These are phyloP conservation scores for Trichophyton equinum DNA, from an alignment of 2,329 filamentous ascomycete genomes.

Conservation along the genomic window DNA sequence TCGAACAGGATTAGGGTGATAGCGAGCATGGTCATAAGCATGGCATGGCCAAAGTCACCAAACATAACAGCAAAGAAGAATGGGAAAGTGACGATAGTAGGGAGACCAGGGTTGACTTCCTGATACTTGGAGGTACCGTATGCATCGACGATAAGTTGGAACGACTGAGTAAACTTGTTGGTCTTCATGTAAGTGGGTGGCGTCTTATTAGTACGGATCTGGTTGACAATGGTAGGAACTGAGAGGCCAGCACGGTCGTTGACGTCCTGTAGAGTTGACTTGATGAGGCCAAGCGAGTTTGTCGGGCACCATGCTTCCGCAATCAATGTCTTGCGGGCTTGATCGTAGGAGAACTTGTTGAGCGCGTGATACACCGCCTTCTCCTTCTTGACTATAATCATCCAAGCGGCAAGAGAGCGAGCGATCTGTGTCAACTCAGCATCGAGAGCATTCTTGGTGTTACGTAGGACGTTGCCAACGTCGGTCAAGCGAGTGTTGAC, in stretches of 20 bases:
- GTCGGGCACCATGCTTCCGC: constrained; percentile 96
- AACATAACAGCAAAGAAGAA: constrained; percentile 99
- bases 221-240: constrained; percentile 97
- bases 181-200: constrained; percentile 96
- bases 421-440: constrained; percentile 90
- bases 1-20: constrained; percentile 95
- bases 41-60: constrained; percentile 87
- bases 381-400: constrained; percentile 95
- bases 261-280: constrained; percentile 87
- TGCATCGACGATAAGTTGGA: constrained; percentile 97
- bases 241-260: constrained; percentile 90
- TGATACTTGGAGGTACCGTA: constrained; percentile 96
- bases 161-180: constrained; percentile 95
- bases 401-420: constrained; percentile 85
- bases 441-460: constrained; percentile 88
- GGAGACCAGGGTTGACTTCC: constrained; percentile 90
- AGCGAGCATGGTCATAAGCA: constrained; percentile 75
- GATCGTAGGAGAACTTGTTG: constrained; percentile 94
- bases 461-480: constrained; percentile 79
- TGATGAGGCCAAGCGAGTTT: constrained; percentile 76
- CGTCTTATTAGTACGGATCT: constrained; percentile 92
- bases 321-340: constrained; percentile 87
- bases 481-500: constrained; percentile 89
- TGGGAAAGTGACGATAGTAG: constrained; percentile 95
- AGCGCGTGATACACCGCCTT: constrained; percentile 94